These are phyloP conservation scores for Thymus quinquecostatus DNA, from an alignment of 257 asterid genomes.

Conservation along the genomic window DNA sequence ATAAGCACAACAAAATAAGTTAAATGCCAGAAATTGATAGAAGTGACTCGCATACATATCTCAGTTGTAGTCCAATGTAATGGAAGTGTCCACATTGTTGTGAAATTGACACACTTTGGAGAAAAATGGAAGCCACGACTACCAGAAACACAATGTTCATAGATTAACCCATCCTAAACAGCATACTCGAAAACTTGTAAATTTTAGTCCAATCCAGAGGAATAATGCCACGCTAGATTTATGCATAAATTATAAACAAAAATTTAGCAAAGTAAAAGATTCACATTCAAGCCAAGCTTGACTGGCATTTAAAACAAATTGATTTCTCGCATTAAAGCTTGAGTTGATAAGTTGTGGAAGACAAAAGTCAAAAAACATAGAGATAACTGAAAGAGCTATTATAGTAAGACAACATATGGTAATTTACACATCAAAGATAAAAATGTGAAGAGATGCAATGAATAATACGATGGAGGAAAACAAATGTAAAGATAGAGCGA, in stretches of 20 bases:
- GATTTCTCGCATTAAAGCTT: neutral
- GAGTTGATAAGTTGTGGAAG: neutral
- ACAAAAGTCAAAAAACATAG: neutral
- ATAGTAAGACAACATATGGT: neutral
- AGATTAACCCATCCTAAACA: too few relatives aligned
- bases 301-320: neutral
- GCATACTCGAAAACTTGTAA: too few relatives aligned
- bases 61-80: too few relatives aligned
- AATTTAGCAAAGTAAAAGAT: neutral
- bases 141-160: too few relatives aligned
- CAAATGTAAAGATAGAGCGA: too few relatives aligned
- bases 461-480: too few relatives aligned
- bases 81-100: too few relatives aligned
- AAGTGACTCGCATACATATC: too few relatives aligned
- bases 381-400: neutral
- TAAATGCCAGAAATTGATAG: too few relatives aligned
- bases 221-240: neutral
- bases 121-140: too few relatives aligned
- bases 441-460: neutral
- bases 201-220: neutral
- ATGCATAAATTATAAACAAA: neutral
- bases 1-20: too few relatives aligned
- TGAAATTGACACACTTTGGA: too few relatives aligned
- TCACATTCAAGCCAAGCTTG: constrained; percentile 4
- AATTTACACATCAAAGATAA: neutral